phyloP scores from a whole-genome alignment of 2,329 filamentous ascomycete genomes.

The Diaporthe destruens region DNA sequence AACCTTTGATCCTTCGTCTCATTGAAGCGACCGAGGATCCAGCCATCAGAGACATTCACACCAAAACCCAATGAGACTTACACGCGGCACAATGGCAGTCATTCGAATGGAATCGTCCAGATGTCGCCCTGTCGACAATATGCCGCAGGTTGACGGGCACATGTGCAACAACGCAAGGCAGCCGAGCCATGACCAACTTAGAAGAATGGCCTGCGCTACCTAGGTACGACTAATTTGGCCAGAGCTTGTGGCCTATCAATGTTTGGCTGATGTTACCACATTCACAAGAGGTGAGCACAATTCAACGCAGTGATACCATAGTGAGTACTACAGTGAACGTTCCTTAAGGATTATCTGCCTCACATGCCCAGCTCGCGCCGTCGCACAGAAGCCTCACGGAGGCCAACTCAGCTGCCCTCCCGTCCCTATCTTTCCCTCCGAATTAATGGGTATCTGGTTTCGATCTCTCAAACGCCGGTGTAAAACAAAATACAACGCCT shows the following conservation, averaged over 20 bases:
- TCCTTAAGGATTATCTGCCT: slow-evolving; percentile 29
- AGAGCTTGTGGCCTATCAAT: background rate
- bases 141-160: background rate
- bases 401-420: background rate
- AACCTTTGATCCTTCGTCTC: background rate
- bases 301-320: background rate
- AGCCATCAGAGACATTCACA: slow-evolving; percentile 17
- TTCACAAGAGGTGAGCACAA: background rate
- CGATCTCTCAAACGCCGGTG: slow-evolving; percentile 17
- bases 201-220: background rate
- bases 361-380: slow-evolving; percentile 1
- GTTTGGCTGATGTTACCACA: background rate
- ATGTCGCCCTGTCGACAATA: background rate
- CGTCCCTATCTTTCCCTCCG: background rate
- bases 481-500: slow-evolving; percentile 24
- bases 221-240: too few relatives aligned
- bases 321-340: background rate
- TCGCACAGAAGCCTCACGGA: background rate
- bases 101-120: background rate
- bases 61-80: background rate
- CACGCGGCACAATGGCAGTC: too few relatives aligned
- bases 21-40: background rate
- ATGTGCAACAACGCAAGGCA: background rate
- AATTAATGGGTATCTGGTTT: slow-evolving; percentile 29
- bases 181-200: too few relatives aligned